phyloP scores from a whole-genome alignment of 1,284 basidiomycete genomes.

The Tilletia caries region DNA sequence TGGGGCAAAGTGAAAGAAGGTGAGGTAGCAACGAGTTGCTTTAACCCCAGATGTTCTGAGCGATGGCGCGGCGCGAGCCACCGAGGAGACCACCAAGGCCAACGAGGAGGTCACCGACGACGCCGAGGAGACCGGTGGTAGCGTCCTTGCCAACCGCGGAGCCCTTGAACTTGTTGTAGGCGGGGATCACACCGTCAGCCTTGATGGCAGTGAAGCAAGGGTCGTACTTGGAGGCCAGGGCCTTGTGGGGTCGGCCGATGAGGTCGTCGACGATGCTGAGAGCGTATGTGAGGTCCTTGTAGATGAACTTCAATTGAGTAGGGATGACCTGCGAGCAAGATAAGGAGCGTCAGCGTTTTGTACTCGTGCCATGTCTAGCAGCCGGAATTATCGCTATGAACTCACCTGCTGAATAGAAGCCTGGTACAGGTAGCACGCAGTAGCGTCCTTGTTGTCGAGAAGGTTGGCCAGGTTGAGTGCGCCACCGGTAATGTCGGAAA shows the following conservation, averaged over 20 bases:
- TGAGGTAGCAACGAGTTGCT: too few relatives aligned
- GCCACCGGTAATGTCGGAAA: slow-evolving; percentile 33
- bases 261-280: slow-evolving; percentile 29
- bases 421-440: slow-evolving; percentile 36
- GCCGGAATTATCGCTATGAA: too few relatives aligned
- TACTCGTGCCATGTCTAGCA: too few relatives aligned
- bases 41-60: too few relatives aligned
- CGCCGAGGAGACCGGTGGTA: slow-evolving; percentile 18
- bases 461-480: slow-evolving; percentile 24
- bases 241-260: slow-evolving; percentile 22
- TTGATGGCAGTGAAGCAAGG: slow-evolving; percentile 29
- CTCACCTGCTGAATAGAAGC: slow-evolving; percentile 15
- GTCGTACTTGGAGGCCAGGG: slow-evolving; percentile 29
- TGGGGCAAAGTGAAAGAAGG: too few relatives aligned
- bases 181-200: slow-evolving; percentile 16
- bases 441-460: slow-evolving; percentile 26
- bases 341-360: too few relatives aligned
- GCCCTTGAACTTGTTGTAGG: slow-evolving; percentile 31
- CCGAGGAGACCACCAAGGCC: slow-evolving; percentile 11
- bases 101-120: too few relatives aligned
- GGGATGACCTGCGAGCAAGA: too few relatives aligned
- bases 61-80: slow-evolving; percentile 6
- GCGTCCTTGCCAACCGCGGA: slow-evolving; percentile 26
- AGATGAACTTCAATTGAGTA: slow-evolving; percentile 29
- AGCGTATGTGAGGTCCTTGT: slow-evolving; percentile 27